These are phyloP conservation scores for Cercospora beticola DNA, from an alignment of 2,329 filamentous ascomycete species.

Conservation along the genomic window DNA sequence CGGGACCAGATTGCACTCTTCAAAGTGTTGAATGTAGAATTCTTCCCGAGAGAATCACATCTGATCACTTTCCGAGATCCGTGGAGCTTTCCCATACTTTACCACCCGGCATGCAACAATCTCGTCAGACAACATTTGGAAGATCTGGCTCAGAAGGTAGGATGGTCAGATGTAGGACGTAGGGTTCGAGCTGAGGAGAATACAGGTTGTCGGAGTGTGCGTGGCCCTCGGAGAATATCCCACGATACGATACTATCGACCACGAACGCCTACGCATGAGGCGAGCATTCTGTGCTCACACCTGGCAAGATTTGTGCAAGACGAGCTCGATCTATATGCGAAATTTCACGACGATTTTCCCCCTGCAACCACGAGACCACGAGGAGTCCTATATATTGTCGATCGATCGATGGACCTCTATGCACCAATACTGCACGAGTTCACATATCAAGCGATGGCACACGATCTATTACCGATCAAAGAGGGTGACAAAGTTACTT, in stretches of 20 bases:
- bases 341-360: constrained; percentile 83
- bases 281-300: constrained; percentile 84
- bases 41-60: constrained; percentile 85
- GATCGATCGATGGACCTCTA: constrained; percentile 91
- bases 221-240: constrained; percentile 93
- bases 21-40: constrained; percentile 82
- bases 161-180: neutral
- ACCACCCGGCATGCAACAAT: constrained; percentile 84
- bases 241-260: constrained; percentile 85
- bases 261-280: constrained; percentile 73
- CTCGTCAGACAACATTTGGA: constrained; percentile 82
- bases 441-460: constrained; percentile 98
- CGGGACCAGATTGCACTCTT: constrained; percentile 76
- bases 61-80: constrained; percentile 90
- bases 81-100: constrained; percentile 91
- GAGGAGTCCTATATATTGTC: constrained; percentile 79
- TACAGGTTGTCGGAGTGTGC: constrained; percentile 78
- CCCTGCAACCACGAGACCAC: constrained; percentile 72
- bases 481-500: constrained; percentile 85
- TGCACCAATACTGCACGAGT: constrained; percentile 87
- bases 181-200: neutral
- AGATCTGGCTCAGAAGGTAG: constrained; percentile 80
- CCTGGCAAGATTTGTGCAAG: constrained; percentile 85
- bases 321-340: constrained; percentile 85
- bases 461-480: constrained; percentile 87